Percentiles rank a stretch among this genome's conserved stretches.
Evolutionary conservation across 805 yeast genomes (phyloP).

Genomic region (Yarrowia sp.): DNA sequence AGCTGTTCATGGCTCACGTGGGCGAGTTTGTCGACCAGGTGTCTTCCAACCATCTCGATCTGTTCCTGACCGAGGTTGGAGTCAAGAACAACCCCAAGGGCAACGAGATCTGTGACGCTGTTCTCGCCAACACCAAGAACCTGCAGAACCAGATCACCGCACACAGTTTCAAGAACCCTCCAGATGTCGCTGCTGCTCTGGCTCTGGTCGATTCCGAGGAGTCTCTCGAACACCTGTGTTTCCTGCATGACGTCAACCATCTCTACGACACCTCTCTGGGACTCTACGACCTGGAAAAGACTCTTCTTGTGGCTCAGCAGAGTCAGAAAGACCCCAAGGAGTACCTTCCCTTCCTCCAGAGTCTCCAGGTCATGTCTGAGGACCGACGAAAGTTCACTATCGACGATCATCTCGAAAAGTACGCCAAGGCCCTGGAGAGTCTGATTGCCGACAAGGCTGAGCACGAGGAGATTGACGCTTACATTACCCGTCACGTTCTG

Average conservation of each 20-base stretch:
- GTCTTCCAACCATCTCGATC: slow-evolving; percentile 76
- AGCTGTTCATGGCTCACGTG: slow-evolving; percentile 66
- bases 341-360: slow-evolving; percentile 88
- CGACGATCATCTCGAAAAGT: slow-evolving; percentile 76
- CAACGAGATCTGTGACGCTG: slow-evolving; percentile 75
- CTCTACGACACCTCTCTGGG: slow-evolving; percentile 82
- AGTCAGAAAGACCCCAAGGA: slow-evolving; percentile 98
- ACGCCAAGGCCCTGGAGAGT: slow-evolving; percentile 77
- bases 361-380: slow-evolving; percentile 70
- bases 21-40: slow-evolving; percentile 74
- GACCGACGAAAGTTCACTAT: slow-evolving; percentile 75
- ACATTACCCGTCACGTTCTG: slow-evolving; percentile 71
- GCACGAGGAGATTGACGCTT: slow-evolving; percentile 64
- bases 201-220: slow-evolving; percentile 65
- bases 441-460: slow-evolving; percentile 52
- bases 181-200: slow-evolving; percentile 80
- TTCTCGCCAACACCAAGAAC: slow-evolving; percentile 61
- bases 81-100: slow-evolving; percentile 54
- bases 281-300: slow-evolving; percentile 78
- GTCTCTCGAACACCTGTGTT: slow-evolving; percentile 83
- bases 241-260: slow-evolving; percentile 85
- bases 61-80: slow-evolving; percentile 67
- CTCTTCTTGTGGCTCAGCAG: slow-evolving; percentile 89
- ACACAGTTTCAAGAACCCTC: slow-evolving; percentile 89
- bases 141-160: slow-evolving; percentile 88